Base-by-base conservation (phyloP, 164 flowering plant species). In the Taxillus chinensis region DNA sequence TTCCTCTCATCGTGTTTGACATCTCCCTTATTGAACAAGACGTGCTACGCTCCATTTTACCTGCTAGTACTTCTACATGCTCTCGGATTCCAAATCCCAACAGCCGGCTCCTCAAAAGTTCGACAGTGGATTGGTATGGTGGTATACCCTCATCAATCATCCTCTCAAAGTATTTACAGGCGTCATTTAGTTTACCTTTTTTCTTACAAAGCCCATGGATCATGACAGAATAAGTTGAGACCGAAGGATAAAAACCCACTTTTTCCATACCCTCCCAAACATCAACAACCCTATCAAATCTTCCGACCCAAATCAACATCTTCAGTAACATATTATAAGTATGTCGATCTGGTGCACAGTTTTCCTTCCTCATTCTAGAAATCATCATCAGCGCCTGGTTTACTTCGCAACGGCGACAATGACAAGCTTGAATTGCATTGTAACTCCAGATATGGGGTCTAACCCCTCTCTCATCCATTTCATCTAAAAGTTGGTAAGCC, bases 81-180 rank as follows among this genome's bases (percentile, higher is more conserved):
- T 82, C 88, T 55, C 70, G 17, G 5, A 79, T 62, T 6, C 96
- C 91, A 12, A 69, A 57, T 38, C 79, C 78, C 51, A 82, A 16
- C 1, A 92, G 78, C 60, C 79, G 71, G 48, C 79, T 80, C 72
- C 88, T 84, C 77, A 89, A 68, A 70, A 83, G n/a, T 55, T 81
- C 85, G 65, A 85, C 77, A 7, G 97, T 90, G 41, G 75, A 52
- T 53, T 70, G 4, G 75, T 86, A 90, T 11, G 98, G 97, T 5
- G 96, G 98, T 59, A 90, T 70, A 15, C 98, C 97, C 70, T 90
- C 97, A 77, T 93, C 97, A 51, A 93, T 75, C 98, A 93, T 90
- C 76, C 71, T 76, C 76, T 90, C 96, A 69, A 90, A 93, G 70
- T 79, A 86, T 43, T 65, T 75, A 59, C 88, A 86, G 0, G 98